A percentile compares a stretch with the other conserved stretches of the same genome.
phyloP scores from a whole-genome alignment of 1,139 yeast genomes.

The Sugiyamaella neomexicana region DNA sequence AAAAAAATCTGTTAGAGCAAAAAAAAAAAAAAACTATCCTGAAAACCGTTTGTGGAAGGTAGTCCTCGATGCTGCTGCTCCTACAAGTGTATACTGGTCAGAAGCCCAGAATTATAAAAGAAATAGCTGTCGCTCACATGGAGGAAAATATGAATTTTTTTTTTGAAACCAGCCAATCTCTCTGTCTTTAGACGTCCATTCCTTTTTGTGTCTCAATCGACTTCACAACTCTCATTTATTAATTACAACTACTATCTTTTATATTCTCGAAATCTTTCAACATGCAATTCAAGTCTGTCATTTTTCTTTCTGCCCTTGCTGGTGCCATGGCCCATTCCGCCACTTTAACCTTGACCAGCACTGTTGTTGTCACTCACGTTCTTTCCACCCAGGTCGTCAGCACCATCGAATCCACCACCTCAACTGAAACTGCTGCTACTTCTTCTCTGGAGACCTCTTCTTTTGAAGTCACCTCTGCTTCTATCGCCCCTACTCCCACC shows the following conservation, averaged over 20 bases:
- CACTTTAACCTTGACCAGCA: slow-evolving; percentile 15
- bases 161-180: no score
- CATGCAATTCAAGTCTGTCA: slow-evolving; percentile 14
- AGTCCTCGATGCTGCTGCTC: no score
- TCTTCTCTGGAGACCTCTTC: background rate
- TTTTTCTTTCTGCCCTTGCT: slow-evolving; percentile 11
- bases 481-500: slow-evolving; percentile 9
- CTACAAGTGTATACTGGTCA: no score
- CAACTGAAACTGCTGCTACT: background rate
- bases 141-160: background rate
- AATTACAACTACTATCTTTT: background rate
- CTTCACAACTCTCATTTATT: background rate
- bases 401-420: slow-evolving; percentile 3
- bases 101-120: no score
- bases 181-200: slow-evolving; percentile 13
- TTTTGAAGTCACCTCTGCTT: slow-evolving; percentile 5
- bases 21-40: no score
- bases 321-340: slow-evolving; percentile 15
- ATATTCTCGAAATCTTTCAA: no score
- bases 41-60: slow-evolving; percentile 5
- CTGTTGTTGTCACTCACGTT: slow-evolving; percentile 16
- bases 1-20: background rate
- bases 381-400: slow-evolving; percentile 9
- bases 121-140: background rate
- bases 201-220: background rate